Percentiles rank a stretch among this genome's conserved stretches.
Conservation (phyloP, 2,329 filamentous ascomycete genomes). For the Aphanocladium album region DNA sequence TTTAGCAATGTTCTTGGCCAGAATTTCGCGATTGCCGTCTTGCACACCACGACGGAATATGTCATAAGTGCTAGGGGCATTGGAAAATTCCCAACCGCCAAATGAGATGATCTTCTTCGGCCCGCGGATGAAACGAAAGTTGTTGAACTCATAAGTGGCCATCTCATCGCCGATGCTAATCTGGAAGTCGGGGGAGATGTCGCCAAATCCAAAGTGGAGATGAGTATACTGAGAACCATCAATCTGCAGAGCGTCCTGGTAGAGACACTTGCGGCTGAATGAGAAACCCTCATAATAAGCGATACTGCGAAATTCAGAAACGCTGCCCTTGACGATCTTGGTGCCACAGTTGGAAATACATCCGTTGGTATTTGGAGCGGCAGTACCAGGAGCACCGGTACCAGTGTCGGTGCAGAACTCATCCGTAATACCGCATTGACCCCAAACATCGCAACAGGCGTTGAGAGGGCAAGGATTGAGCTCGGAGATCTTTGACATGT, state of each 20-base stretch:
- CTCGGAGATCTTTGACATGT: conserved; percentile 14
- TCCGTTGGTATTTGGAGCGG: conserved; percentile 3
- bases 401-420: conserved; percentile 30
- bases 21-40: conserved; percentile 25
- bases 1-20: conserved; percentile 27
- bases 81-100: conserved; percentile 41
- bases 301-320: conserved; percentile 14
- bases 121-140: conserved; percentile 21
- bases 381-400: conserved; percentile 10
- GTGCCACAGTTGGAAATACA: conserved; percentile 13
- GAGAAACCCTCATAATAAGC: conserved; percentile 20
- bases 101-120: conserved; percentile 36
- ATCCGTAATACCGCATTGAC: conserved; percentile 34
- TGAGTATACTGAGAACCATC: conserved; percentile 16
- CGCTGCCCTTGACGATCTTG: conserved; percentile 18
- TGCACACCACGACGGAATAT: conserved; percentile 31
- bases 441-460: conserved; percentile 30
- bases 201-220: conserved; percentile 23
- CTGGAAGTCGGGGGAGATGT: conserved; percentile 19
- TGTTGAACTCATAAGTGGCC: conserved; percentile 22
- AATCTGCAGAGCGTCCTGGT: conserved; percentile 22
- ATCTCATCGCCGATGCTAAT: conserved; percentile 18
- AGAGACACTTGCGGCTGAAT: conserved; percentile 15
- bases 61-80: conserved; percentile 27
- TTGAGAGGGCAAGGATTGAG: conserved; percentile 28